Percentiles rank a stretch among this genome's conserved stretches.
Conservation (phyloP, 495 filamentous ascomycete species). For the Penicillium cosmopolitanum region DNA sequence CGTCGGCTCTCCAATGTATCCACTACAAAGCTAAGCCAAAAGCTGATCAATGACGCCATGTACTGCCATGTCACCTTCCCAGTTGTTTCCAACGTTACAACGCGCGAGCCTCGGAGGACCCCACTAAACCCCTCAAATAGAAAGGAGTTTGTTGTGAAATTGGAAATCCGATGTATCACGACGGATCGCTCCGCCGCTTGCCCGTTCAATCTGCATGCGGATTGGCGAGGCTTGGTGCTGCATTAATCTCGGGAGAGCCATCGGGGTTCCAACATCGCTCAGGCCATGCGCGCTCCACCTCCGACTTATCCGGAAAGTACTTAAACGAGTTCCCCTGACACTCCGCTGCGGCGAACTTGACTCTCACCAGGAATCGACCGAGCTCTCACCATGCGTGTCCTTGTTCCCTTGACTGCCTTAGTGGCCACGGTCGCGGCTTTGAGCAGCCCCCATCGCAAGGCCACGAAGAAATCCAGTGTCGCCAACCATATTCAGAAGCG, state of each 20-base stretch:
- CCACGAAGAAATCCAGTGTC: constrained; percentile 6
- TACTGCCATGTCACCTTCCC: constrained; percentile 19
- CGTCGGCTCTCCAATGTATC: background rate
- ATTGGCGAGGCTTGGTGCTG: constrained; percentile 16
- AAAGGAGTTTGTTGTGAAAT: background rate
- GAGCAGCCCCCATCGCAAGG: constrained; percentile 25
- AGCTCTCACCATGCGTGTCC: constrained; percentile 15
- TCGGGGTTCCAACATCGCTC: background rate
- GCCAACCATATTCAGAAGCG: background rate
- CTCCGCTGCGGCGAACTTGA: background rate
- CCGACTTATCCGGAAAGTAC: constrained; percentile 4
- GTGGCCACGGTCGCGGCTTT: constrained; percentile 17
- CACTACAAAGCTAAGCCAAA: background rate
- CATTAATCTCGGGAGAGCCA: constrained; percentile 2
- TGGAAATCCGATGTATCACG: background rate
- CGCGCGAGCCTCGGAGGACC: background rate
- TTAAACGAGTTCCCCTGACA: background rate
- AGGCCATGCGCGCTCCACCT: background rate
- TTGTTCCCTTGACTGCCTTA: constrained; percentile 3
- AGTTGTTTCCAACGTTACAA: constrained; percentile 24
- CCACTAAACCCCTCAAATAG: background rate
- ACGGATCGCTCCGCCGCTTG: constrained; percentile 2
- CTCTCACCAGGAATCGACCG: background rate
- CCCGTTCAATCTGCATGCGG: background rate
- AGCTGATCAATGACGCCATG: constrained; percentile 13